Base-by-base conservation (phyloP, 2,329 filamentous ascomycete species). In the Arachnomyces sp. region DNA sequence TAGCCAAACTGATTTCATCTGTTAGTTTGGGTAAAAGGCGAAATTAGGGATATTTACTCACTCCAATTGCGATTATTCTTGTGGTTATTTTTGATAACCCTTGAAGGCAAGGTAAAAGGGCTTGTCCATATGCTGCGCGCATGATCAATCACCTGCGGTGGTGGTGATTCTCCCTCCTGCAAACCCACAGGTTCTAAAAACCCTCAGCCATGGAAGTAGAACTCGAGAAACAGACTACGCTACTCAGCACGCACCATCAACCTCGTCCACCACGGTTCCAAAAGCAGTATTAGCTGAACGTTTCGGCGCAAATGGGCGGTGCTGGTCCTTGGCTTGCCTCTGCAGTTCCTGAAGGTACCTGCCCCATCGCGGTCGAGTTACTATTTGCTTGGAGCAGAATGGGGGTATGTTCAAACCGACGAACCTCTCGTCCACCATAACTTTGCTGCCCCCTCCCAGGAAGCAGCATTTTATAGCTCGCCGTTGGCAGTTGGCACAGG, bases 11-110 rank as follows among this genome's bases (percentile, higher is more conserved):
- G 9, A 9, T 5, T 25, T 25, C 9, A 9, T 25, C 20, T 5
- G 20, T 5, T 5, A 25, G 20, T 5, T 25, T n/a, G n/a, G n/a
- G 20, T 25, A 25, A 9, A 25, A 5, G 9, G 9, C 9, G 20
- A 25, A 25, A 5, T 9, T 5, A 25, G 46, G 14, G 57, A 55
- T 57, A 14, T 13, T 25, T 3, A 55, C 59, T 40, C 39, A 66
- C 63, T 63, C 63, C 63, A 66, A 9, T 53, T 56, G 3, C 56
- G 50, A 31, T 48, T 55, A 16, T 58, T 57, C 9, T 49, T 51
- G n/a, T 56, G 46, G 0, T 48, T 49, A 28, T 55, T 61, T 40
- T 50, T 56, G 2, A 61, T 52, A 7, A 50, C 29, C 13, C 30
- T 37, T 52, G 20, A 25, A 5, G 20, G 20, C 20, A 9, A 5